Evolutionary conservation across 345 rosid species (phyloP), one percentile per base, ranked within the genome.

Genomic region (Hypericum perforatum): DNA sequence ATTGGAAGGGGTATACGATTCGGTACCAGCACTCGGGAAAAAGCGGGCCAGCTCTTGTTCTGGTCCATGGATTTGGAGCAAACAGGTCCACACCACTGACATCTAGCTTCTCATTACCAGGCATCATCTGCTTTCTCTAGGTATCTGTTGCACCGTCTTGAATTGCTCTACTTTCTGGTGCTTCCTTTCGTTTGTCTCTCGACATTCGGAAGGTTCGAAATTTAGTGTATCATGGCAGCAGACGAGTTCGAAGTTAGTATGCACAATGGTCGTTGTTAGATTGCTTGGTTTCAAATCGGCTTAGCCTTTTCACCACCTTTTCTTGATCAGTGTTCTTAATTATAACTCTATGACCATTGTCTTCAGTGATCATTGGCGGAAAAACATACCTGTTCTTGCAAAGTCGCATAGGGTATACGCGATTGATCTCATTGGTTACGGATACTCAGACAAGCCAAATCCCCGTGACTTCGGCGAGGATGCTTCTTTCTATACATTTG

Each of bases 51-150:
- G 87, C 96, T 12, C 65, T 86, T 36, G 86, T 91, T 64, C 72
- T 91, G 56, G 69, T 87, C 59, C 96, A 86, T 70, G 95, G 96
- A 46, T 91, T 86, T 63, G 96, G 98, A 76, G 92, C 98, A 65
- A 86, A 86, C 95, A 91, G 95, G 97, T 83, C 76, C 44, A 70
- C 75, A 68, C 67, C 70, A 62, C 68, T 78, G 68, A 63, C 66
- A 73, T 68, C 71, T 76, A n/a, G n/a, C n/a, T n/a, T n/a, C n/a
- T n/a, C n/a, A n/a, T n/a, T n/a, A n/a, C n/a, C n/a, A n/a, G n/a
- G n/a, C n/a, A n/a, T n/a, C n/a, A n/a, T n/a, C n/a, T 68, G 60
- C 60, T 64, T 74, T 56, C 69, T 68, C 51, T 84, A 72, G 85
- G 85, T 81, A 75, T 74, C 58, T 56, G 45, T 54, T 61, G 71